Evolutionary conservation across 495 filamentous ascomycete species (phyloP).

Genomic region (Xylaria longipes): DNA sequence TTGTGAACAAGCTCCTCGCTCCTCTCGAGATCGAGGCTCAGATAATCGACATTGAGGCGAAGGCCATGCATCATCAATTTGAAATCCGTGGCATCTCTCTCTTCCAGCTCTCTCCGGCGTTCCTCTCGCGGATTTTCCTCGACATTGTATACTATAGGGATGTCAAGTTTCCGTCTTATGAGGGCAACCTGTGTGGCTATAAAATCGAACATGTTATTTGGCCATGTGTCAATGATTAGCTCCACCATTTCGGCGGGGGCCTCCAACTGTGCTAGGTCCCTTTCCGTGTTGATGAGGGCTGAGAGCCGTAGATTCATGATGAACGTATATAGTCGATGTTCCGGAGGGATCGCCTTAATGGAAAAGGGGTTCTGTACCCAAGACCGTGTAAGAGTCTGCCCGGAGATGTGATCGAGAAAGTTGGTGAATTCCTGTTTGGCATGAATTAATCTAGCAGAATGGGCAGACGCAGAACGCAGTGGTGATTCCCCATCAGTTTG

Average conservation of each 20-base stretch:
- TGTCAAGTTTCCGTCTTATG: constrained; percentile 67
- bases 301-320: constrained; percentile 69
- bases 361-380: constrained; percentile 76
- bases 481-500: constrained; percentile 50
- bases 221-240: constrained; percentile 69
- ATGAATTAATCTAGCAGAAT: constrained; percentile 64
- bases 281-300: constrained; percentile 57
- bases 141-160: constrained; percentile 74
- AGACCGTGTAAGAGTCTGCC: constrained; percentile 58
- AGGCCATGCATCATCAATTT: constrained; percentile 70
- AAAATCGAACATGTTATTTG: constrained; percentile 53
- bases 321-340: constrained; percentile 70
- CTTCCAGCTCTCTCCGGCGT: constrained; percentile 41
- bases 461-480: constrained; percentile 57
- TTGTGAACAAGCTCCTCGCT: constrained; percentile 57
- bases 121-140: constrained; percentile 59
- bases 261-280: constrained; percentile 69
- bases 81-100: constrained; percentile 60
- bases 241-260: constrained; percentile 76
- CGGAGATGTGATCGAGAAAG: constrained; percentile 71
- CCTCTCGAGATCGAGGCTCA: constrained; percentile 69
- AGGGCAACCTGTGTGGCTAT: constrained; percentile 64
- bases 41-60: constrained; percentile 75
- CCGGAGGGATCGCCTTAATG: constrained; percentile 69
- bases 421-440: constrained; percentile 76